Conservation (phyloP, 768 basidiomycete species). For the Boletus subparvulus region DNA sequence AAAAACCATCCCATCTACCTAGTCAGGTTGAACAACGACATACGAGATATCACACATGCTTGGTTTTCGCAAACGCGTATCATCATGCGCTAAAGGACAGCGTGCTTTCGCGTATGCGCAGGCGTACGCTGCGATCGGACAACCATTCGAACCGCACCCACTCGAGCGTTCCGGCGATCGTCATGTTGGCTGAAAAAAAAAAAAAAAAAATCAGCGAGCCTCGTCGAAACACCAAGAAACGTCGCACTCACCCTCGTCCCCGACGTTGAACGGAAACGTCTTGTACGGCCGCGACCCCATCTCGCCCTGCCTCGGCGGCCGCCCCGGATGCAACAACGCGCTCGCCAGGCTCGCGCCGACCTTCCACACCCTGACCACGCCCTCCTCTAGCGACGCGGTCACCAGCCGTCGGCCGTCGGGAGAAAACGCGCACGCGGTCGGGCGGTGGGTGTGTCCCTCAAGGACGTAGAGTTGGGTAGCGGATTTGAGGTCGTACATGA, state of each 20-base stretch:
- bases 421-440: slow-evolving; percentile 87
- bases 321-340: slow-evolving; percentile 80
- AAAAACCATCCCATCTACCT: neutral
- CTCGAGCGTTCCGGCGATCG: slow-evolving; percentile 63
- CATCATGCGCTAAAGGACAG: slow-evolving; percentile 80
- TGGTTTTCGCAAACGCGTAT: neutral
- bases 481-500: slow-evolving; percentile 96
- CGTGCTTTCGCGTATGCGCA: slow-evolving; percentile 78
- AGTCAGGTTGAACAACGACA: neutral
- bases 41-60: neutral
- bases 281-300: slow-evolving; percentile 86
- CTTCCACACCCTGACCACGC: slow-evolving; percentile 89
- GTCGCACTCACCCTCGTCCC: slow-evolving; percentile 65
- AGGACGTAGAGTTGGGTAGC: slow-evolving; percentile 94
- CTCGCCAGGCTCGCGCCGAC: slow-evolving; percentile 88
- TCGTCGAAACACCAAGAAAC: neutral
- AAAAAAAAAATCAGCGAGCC: neutral
- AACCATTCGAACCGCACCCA: slow-evolving; percentile 83
- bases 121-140: slow-evolving; percentile 75
- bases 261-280: slow-evolving; percentile 80
- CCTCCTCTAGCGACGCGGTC: slow-evolving; percentile 84
- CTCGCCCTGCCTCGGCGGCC: slow-evolving; percentile 86
- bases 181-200: slow-evolving; percentile 46
- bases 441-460: slow-evolving; percentile 81
- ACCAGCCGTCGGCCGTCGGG: slow-evolving; percentile 90